A percentile compares a stretch with the other conserved stretches of the same genome.
Evolutionary conservation across 441 rosid genomes (phyloP).

Genomic region (Theobroma grandiflorum): DNA sequence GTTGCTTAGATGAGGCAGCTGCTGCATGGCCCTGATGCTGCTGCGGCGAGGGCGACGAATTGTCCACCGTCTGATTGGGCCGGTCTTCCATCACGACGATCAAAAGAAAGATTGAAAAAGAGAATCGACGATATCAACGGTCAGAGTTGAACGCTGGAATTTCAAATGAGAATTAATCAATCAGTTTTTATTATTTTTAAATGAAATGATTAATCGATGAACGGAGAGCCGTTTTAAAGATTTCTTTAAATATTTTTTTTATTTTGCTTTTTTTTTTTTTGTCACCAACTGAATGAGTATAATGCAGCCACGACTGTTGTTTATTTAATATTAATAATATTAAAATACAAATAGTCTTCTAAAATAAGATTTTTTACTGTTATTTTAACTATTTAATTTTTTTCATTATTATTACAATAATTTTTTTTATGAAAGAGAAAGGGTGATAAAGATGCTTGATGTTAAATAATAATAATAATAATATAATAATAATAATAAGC

Average conservation of each 20-base stretch:
- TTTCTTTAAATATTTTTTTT: neutral
- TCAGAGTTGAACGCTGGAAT: neutral
- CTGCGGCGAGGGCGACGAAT: conserved; percentile 43
- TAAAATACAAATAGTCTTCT: too few species aligned
- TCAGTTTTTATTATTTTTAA: neutral
- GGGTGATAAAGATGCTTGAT: too few species aligned
- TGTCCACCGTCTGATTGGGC: conserved; percentile 49
- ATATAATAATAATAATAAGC: too few species aligned
- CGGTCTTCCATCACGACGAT: conserved; percentile 54
- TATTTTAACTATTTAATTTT: neutral
- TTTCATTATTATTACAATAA: too few species aligned
- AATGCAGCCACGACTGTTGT: neutral
- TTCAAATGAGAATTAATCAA: conserved; percentile 5
- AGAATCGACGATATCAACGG: conserved; percentile 14
- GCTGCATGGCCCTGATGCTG: conserved; percentile 40
- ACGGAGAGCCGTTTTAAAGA: too few species aligned
- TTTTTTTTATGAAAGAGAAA: too few species aligned
- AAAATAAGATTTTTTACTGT: neutral
- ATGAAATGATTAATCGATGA: neutral
- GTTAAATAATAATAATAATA: too few species aligned
- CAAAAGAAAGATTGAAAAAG: neutral
- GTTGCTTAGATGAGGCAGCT: conserved; percentile 53
- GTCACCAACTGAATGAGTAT: conserved; percentile 4
- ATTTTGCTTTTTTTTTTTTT: neutral
- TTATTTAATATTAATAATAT: neutral